Conservation (phyloP, 495 filamentous ascomycete species). For the Penicillium maclennaniae region DNA sequence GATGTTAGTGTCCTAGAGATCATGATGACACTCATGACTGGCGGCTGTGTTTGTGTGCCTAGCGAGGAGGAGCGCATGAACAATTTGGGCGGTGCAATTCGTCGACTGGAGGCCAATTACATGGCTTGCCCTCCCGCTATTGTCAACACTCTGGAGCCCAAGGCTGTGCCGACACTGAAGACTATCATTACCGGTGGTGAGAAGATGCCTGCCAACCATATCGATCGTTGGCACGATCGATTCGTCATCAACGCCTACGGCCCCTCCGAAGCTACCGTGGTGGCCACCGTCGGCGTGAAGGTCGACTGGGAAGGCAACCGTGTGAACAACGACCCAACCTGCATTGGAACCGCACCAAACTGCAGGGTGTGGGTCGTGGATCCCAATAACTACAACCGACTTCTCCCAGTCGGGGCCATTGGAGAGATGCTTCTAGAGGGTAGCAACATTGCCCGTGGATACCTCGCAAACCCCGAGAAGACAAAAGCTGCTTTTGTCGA, state of each 20-base stretch:
- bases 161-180: constrained; percentile 45
- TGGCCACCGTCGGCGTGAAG: constrained; percentile 40
- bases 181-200: constrained; percentile 54
- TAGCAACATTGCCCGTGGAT: constrained; percentile 55
- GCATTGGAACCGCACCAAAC: constrained; percentile 37
- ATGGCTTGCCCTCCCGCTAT: constrained; percentile 43
- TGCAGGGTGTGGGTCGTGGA: constrained; percentile 58
- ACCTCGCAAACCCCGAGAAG: constrained; percentile 54
- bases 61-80: constrained; percentile 53
- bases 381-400: constrained; percentile 49
- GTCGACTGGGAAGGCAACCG: constrained; percentile 41
- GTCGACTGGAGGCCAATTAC: constrained; percentile 39
- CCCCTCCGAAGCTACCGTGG: constrained; percentile 50
- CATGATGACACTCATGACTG: constrained; percentile 58
- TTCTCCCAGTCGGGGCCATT: constrained; percentile 57
- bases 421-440: constrained; percentile 68
- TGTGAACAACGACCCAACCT: constrained; percentile 33
- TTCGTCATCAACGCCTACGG: constrained; percentile 53
- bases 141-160: constrained; percentile 44
- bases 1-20: constrained; percentile 66
- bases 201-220: constrained; percentile 44
- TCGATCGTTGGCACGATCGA: constrained; percentile 40
- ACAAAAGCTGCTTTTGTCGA: constrained; percentile 53
- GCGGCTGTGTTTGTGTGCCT: constrained; percentile 64
- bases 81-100: constrained; percentile 42